Evolutionary conservation across 148 eudicot genomes (phyloP), one percentile per base, ranked within the genome.

Genomic region (Bassia scoparia): DNA sequence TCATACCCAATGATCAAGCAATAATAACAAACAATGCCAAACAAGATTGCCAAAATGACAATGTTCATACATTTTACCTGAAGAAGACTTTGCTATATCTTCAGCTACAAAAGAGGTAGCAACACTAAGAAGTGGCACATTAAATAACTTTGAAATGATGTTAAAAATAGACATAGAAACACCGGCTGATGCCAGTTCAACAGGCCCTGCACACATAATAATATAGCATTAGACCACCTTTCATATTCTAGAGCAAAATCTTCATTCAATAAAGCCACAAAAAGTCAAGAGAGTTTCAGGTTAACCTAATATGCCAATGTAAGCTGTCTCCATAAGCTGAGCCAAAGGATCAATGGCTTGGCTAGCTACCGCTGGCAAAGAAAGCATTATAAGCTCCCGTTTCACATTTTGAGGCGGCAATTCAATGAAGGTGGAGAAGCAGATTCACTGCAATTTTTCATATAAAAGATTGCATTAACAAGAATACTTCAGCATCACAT

Each of bases 71-170:
- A 58, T 48, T 55, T 48, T 72, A 90, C 96, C 89, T 64, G 83
- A 69, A 50, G 74, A 48, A 49, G 86, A 85, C 69, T 81, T 89
- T 66, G 97, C 81, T 78, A 95, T 81, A 78, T 95, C 99, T 85
- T 95, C 99, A 63, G 99, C 99, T 68, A 92, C 97, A 75, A 95
- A 88, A 66, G 99, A 89, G 67, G 97, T 88, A 77, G 99, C 87
- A 81, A 95, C 92, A 81, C 99, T 92, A 27, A 95, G 96, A 71
- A 95, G 99, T 64, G 99, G 99, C 66, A 95, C 85, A 79, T 95
- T 95, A 41, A 95, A 92, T 44, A 95, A 79, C 83, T 95, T 95
- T 13, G 99, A 95, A 70, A 95, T 77, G 43, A 88, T 88, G 76
- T 95, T 95, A 44, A 95, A 91, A 58, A 95, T 82, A 65, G 97